A percentile compares a stretch with the other conserved stretches of the same genome.
These are phyloP conservation scores for Monosporascus cannonballus DNA, from an alignment of 2,329 filamentous ascomycete genomes.

Conservation along the genomic window DNA sequence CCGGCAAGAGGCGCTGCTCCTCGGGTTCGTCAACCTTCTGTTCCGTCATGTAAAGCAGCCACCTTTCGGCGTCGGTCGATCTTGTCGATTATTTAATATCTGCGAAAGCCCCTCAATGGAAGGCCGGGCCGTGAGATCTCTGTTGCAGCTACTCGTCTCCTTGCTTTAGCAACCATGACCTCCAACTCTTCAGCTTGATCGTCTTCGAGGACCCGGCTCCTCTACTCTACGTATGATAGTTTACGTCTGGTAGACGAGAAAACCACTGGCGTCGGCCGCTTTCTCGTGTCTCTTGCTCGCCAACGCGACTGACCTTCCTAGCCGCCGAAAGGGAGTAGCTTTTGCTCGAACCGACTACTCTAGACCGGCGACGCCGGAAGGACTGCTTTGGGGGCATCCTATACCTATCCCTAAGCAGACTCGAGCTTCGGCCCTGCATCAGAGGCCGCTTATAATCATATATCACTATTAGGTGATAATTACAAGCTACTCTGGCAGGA, in stretches of 20 bases:
- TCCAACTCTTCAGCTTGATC: neutral
- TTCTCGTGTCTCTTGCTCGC: neutral
- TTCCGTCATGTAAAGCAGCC: neutral
- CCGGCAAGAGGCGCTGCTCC: neutral
- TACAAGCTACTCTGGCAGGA: neutral
- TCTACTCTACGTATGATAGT: neutral
- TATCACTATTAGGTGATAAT: neutral
- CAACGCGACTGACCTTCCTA: no score
- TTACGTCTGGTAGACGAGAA: neutral
- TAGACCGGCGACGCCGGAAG: neutral
- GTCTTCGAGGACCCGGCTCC: neutral
- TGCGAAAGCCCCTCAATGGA: neutral
- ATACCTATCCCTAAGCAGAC: neutral
- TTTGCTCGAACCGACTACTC: neutral
- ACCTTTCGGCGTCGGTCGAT: neutral
- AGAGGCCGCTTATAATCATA: neutral
- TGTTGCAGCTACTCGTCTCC: no score
- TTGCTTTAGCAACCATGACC: no score
- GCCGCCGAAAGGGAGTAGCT: neutral
- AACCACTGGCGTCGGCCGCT: neutral
- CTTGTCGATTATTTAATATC: neutral
- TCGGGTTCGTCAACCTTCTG: neutral
- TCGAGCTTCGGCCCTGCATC: neutral
- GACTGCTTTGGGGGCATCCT: neutral
- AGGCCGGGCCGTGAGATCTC: neutral